phyloP scores from a whole-genome alignment of 2,329 filamentous ascomycete species.

The Ophiostoma pallidulum region DNA sequence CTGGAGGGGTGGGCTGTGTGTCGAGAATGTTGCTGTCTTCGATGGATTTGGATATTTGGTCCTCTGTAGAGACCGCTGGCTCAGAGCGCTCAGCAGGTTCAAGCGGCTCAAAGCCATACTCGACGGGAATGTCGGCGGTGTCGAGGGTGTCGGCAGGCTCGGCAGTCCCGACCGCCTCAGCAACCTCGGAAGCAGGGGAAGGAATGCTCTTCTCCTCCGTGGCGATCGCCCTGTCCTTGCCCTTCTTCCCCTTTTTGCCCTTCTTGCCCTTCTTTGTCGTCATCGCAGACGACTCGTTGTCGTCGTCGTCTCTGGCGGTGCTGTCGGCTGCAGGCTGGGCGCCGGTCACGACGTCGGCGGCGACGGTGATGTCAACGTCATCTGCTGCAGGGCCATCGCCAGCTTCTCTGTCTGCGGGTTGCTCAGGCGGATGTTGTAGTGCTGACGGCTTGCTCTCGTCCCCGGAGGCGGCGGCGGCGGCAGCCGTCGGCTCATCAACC shows the following conservation, averaged over 20 bases:
- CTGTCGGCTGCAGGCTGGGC: not conserved
- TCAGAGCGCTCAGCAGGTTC: not conserved
- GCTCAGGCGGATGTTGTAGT: no score
- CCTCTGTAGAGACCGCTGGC: not conserved
- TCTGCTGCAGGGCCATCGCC: constrained; percentile 9
- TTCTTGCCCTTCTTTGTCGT: constrained; percentile 7
- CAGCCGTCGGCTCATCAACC: constrained; percentile 5
- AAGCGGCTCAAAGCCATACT: not conserved
- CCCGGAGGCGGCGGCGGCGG: not conserved
- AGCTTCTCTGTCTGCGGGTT: constrained; percentile 6
- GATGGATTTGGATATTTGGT: not conserved
- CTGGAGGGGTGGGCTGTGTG: not conserved
- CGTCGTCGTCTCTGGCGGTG: not conserved
- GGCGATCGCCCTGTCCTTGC: not conserved
- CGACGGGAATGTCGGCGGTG: no score
- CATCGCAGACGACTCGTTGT: not conserved
- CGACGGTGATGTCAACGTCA: constrained; percentile 6
- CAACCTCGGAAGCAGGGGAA: no score
- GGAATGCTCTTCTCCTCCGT: not conserved
- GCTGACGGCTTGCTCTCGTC: not conserved
- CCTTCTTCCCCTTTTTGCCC: constrained; percentile 8
- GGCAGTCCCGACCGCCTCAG: constrained; percentile 7
- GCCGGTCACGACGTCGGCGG: not conserved
- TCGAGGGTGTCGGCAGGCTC: not conserved
- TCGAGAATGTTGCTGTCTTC: not conserved